Base-by-base conservation (phyloP, 805 yeast genomes). In the Nakazawaea laoshanensis region DNA sequence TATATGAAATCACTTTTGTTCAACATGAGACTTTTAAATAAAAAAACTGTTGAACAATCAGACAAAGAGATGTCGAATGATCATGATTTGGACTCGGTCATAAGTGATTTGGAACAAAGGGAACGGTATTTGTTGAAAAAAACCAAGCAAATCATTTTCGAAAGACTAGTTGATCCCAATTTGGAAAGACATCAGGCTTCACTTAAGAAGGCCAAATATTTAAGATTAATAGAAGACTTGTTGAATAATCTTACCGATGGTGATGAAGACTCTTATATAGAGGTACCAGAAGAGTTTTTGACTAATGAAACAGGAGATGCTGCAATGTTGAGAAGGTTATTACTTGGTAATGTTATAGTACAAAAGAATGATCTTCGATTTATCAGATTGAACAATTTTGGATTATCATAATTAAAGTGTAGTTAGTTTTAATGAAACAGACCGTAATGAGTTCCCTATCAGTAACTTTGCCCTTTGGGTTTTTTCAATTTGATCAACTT, bases 231-330 rank as follows among this genome's bases (percentile, higher is more conserved):
- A 13, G 59, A 57, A 35, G 40, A 45, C 3, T 37, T 57, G 18
- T 39, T 57, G 13, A 57, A 57, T 36, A 49, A 55, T 23, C 37
- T 52, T 8, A 40, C 50, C n/a, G 20, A 15, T 11, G 18, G 12
- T 19, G 37, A 25, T n/a, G 38, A 35, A 2, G 31, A 27, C 8
- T 10, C 19, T 10, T 25, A 15, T 13, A 19, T 28, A 8, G 41
- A 31, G 5, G 42, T 42, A 16, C 46, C 41, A 22, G 30, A 49
- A 3, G 45, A 45, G n/a, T 42, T 56, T n/a, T 44, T 37, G 7
- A 45, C 47, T n/a, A n/a, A n/a, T n/a, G n/a, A n/a, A n/a, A n/a
- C n/a, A 46, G 46, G 17, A 23, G 56, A 53, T 33, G 63, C 57
- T 35, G 53, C 55, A 8, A 32, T 57, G 11, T 43, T 57, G n/a